Percentiles rank a stretch among this genome's conserved stretches.
These are phyloP conservation scores for Lyophyllum semitale DNA, from an alignment of 768 basidiomycete species.

Conservation along the genomic window DNA sequence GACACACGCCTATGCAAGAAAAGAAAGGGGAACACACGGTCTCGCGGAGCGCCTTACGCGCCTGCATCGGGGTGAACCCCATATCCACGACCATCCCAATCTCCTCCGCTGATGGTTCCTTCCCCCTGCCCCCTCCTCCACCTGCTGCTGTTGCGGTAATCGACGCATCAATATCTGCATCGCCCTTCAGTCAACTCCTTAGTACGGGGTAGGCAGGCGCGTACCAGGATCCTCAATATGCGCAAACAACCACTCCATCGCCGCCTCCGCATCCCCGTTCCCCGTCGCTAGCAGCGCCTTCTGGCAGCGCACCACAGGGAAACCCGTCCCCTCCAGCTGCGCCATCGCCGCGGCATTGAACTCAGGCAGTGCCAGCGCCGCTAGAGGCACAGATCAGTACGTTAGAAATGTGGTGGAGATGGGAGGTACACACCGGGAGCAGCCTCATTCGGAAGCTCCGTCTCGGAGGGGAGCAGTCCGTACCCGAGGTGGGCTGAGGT, in stretches of 20 bases:
- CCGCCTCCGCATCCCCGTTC: constrained; percentile 68
- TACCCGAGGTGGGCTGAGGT: constrained; percentile 60
- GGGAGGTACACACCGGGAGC: constrained; percentile 28
- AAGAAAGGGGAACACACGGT: constrained; percentile 58
- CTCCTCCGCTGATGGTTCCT: constrained; percentile 71
- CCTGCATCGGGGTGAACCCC: constrained; percentile 88
- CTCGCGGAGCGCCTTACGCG: constrained; percentile 82
- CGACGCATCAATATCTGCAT: constrained; percentile 83
- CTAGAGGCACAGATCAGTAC: not conserved
- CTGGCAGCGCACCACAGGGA: constrained; percentile 82
- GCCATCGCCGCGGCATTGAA: constrained; percentile 77
- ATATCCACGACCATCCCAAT: constrained; percentile 81
- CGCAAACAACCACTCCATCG: constrained; percentile 94
- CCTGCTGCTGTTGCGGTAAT: constrained; percentile 35
- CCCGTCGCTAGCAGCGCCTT: constrained; percentile 92
- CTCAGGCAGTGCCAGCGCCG: constrained; percentile 46
- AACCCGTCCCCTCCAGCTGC: constrained; percentile 88
- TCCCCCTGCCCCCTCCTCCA: constrained; percentile 22
- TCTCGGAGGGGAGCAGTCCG: constrained; percentile 73
- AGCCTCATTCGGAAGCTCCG: constrained; percentile 61
- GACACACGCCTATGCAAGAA: not conserved
- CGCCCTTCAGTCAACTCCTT: not conserved
- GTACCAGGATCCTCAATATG: constrained; percentile 94
- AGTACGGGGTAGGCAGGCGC: constrained; percentile 11
- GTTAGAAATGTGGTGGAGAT: too few species aligned